Conservation (phyloP, 495 filamentous ascomycete species). For the Tuber melanosporum region DNA sequence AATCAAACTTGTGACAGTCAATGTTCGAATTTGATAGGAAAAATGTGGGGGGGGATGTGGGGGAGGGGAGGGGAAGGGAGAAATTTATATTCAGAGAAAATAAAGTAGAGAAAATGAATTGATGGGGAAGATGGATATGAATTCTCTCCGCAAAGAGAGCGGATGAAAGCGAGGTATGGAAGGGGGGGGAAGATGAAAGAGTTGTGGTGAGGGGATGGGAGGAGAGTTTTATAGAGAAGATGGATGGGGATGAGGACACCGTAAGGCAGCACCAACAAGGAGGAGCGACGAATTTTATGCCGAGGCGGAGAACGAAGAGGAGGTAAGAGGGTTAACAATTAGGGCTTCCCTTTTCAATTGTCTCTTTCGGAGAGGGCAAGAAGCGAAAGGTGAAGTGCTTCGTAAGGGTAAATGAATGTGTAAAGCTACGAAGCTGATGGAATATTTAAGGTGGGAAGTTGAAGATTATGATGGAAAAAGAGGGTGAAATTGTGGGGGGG, state of each 20-base stretch:
- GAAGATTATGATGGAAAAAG: not conserved
- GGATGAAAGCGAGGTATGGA: not conserved
- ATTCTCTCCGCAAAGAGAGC: not conserved
- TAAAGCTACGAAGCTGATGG: not conserved
- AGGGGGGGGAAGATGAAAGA: not conserved
- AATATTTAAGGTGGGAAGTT: not conserved
- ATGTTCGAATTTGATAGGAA: not conserved
- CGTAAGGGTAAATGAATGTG: not conserved
- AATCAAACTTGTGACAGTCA: not conserved
- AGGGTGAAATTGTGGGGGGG: not conserved
- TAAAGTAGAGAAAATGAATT: not conserved
- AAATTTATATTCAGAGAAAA: not conserved
- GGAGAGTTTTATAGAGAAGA: not conserved
- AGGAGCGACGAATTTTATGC: not conserved
- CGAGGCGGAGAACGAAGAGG: not conserved
- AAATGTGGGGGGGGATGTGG: not conserved
- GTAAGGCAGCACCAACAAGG: not conserved
- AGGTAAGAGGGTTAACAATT: not conserved
- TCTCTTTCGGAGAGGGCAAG: not conserved
- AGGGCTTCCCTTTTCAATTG: not conserved
- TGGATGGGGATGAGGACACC: not conserved
- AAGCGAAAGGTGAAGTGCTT: not conserved
- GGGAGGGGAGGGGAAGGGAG: not conserved
- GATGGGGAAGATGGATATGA: not conserved
- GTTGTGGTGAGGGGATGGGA: not conserved